Base-by-base conservation (phyloP, 495 filamentous ascomycete genomes). In the Glonium stellatum region DNA sequence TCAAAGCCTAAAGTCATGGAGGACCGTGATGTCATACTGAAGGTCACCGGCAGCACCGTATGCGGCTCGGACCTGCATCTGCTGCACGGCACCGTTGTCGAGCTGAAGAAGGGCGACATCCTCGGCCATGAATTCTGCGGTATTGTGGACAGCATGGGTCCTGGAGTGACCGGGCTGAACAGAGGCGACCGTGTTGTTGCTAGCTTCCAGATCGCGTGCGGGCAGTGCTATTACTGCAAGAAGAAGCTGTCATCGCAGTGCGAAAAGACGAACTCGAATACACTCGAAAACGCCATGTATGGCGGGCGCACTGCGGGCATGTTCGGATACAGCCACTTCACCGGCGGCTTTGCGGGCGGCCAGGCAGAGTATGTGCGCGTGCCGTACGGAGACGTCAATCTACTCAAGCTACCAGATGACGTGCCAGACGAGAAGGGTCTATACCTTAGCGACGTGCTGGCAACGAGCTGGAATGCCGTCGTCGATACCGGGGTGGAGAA, bases 51-150 rank as follows among this genome's bases (percentile, higher is more conserved):
- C 0, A 85, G 79, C 58, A 96, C 90, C 0, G 84, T 97, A 57
- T 96, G 92, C 73, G 91, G 91, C 3, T 87, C 81, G 57, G 92
- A 97, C 63, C 76, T 96, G 9, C 92, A 96, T 67, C 75, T 96
- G 22, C 80, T 87, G 35, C 89, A 96, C 66, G 78, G 84, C 27
- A 71, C 75, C 19, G 80, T 95, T 25, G 73, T 92, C 4, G 79
- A 95, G 67, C 63, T 95, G 37, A 74, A 86, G 62, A 87, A 88
- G 64, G 90, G 92, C 44, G 91, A 96, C 74, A 91, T 96, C 52
- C 79, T 95, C 0, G 91, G 91, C 48, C 90, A 96, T 70, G 91
- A 96, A 65, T 95, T 90, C 75, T 91, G 87, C 67, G 91, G 91
- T 44, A 72, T 89, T 18, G 85, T 95, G 5, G 88, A 93, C 35